Percentiles rank a stretch among this genome's conserved stretches.
Conservation (phyloP, 805 yeast species). For the Pichia sporocuriosa region DNA sequence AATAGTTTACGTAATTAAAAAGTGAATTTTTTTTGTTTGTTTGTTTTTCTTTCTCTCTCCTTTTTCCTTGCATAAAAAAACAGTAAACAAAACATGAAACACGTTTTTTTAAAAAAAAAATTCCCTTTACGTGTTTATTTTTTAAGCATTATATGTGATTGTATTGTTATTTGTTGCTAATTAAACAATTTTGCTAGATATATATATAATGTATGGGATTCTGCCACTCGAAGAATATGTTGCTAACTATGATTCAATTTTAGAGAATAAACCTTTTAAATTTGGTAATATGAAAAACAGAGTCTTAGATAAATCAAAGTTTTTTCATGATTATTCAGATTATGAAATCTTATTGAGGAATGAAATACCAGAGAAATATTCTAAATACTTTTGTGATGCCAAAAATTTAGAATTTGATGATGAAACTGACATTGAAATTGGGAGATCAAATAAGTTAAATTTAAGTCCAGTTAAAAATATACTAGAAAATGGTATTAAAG, state of each 20-base stretch:
- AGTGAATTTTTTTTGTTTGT: too few relatives aligned
- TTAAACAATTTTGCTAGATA: constrained; percentile 6
- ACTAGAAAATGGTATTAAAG: constrained; percentile 8
- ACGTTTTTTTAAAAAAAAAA: too few relatives aligned
- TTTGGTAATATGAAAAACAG: constrained; percentile 27
- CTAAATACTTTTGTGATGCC: constrained; percentile 17
- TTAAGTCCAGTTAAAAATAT: constrained; percentile 23
- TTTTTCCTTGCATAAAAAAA: too few relatives aligned
- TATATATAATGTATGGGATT: constrained; percentile 22
- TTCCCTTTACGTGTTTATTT: too few relatives aligned
- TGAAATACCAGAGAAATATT: constrained; percentile 25
- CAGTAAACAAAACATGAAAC: too few relatives aligned
- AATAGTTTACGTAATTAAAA: too few relatives aligned
- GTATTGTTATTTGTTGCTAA: too few relatives aligned
- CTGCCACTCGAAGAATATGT: constrained; percentile 25
- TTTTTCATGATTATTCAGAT: constrained; percentile 23
- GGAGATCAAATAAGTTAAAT: constrained; percentile 21
- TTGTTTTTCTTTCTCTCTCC: too few relatives aligned
- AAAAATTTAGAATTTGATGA: neutral
- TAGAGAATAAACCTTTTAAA: constrained; percentile 22
- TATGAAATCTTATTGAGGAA: constrained; percentile 25
- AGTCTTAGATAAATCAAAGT: constrained; percentile 18
- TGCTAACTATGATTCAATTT: constrained; percentile 24
- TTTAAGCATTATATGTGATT: too few relatives aligned
- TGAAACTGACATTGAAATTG: constrained; percentile 21